Evolutionary conservation across 345 rosid genomes (phyloP), one percentile per base, ranked within the genome.

Genomic region (Adansonia digitata): DNA sequence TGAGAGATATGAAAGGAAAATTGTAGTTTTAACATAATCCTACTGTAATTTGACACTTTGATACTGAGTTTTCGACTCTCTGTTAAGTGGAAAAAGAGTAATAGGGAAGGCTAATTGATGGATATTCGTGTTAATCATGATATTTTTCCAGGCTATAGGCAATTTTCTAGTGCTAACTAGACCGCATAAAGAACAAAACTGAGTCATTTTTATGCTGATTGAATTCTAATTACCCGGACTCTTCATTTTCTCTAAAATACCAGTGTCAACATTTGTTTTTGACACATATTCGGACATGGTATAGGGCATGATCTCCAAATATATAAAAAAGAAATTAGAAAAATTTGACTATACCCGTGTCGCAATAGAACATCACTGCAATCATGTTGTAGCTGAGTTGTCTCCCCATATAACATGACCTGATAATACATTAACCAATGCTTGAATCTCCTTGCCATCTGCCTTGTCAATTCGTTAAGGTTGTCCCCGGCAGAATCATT

Each of bases 401-500:
- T 79, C 74, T 86, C 84, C 45, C 90, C 86, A 51, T 78, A 78
- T 0, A 84, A 80, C 90, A 91, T 86, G 73, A 94, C 90, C 74
- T 83, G 92, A 71, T 83, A 85, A 77, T 92, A 92, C 83, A 92
- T 90, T 74, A 89, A 76, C 90, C 88, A 88, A 71, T 90, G 88
- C 35, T 91, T 93, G 81, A 82, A 87, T 77, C 78, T 85, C 49
- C 81, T 85, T 14, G 93, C 88, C 66, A 78, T 80, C 73, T 83
- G 85, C 78, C 84, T 85, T 29, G 87, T 81, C 43, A 70, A 77
- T 63, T 84, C 87, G 22, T 68, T 70, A 12, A 74, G 66, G 52
- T 31, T 73, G 4, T 40, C 75, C 64, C 77, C 70, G 5, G 57
- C 69, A 39, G 56, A 49, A 0, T 80, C 68, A 1, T 22, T 26